Evolutionary conservation across 495 filamentous ascomycete genomes (phyloP), one percentile per base, ranked within the genome.

Genomic region (Xylaria cubensis): DNA sequence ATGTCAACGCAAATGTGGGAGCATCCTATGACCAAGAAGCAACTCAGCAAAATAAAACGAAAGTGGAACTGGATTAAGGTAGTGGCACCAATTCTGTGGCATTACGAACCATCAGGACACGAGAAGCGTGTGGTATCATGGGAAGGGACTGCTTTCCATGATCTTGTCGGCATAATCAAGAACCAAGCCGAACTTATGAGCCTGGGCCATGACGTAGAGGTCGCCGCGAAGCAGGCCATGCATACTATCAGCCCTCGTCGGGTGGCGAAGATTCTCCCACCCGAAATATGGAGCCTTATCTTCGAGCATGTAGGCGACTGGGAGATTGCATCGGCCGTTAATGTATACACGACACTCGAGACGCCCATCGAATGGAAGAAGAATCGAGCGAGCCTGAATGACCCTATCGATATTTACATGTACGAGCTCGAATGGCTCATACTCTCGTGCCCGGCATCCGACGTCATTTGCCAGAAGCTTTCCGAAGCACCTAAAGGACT

Each of bases 251-350:
- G 75, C 36, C 69, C 76, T 10, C 70, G 63, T 29, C 78, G 67
- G 64, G 74, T 75, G 59, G 78, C 73, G 6, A 79, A 72, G 53
- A 76, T 65, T 21, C 82, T 98, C 0, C 95, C 95, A 0, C 88
- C 92, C 0, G 95, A 98, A 79, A 85, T 98, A 32, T 97, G 95
- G 94, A 88, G 92, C 36, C 91, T 93, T 59, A 91, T 98, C 32
- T 90, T 98, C 53, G 91, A 96, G 74, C 90, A 91, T 73, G 86
- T 94, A 19, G 88, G 89, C 19, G 95, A 98, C 78, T 98, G 95
- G 95, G 95, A 97, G 81, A 85, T 94, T 3, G 91, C 95, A 19
- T 91, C 88, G 63, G 90, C 92, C 2, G 86, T 98, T 15, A 90
- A 93, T 65, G 85, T 98, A 53, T 93, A 91, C 74, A 92, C 93